A percentile compares a stretch with the other conserved stretches of the same genome.
phyloP scores from a whole-genome alignment of 176 grass and related monocot genomes.

The Aegilops bicornis region DNA sequence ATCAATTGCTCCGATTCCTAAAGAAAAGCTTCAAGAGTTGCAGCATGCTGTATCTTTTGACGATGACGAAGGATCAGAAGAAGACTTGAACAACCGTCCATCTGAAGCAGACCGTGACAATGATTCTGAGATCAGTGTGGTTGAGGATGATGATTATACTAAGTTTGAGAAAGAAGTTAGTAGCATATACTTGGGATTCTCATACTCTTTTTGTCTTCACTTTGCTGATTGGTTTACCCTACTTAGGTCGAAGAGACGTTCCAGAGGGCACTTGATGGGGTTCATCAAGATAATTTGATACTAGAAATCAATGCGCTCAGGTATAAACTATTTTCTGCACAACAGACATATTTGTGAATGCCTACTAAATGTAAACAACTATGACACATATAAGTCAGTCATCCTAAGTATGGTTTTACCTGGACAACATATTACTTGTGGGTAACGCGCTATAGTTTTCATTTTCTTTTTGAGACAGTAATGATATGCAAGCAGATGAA shows the following conservation, averaged over 20 bases:
- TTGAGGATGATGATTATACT: slow-evolving; percentile 64
- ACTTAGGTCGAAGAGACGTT: slow-evolving; percentile 96
- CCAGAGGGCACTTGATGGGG: slow-evolving; percentile 63
- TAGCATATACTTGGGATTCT: not conserved
- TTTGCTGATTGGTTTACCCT: slow-evolving; percentile 25
- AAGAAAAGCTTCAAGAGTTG: slow-evolving; percentile 68
- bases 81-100: slow-evolving; percentile 34
- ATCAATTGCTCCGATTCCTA: slow-evolving; percentile 84
- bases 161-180: slow-evolving; percentile 96
- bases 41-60: slow-evolving; percentile 33
- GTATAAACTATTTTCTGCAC: slow-evolving; percentile 45
- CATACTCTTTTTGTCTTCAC: not conserved
- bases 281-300: slow-evolving; percentile 80
- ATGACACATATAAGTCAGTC: not conserved
- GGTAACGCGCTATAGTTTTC: not conserved
- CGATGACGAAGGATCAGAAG: slow-evolving; percentile 46
- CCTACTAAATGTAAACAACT: not conserved
- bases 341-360: not conserved
- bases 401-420: not conserved
- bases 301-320: slow-evolving; percentile 93
- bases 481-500: not conserved
- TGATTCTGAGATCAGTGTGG: slow-evolving; percentile 32
- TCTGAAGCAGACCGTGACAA: slow-evolving; percentile 29
- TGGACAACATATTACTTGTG: not conserved
- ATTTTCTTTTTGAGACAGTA: not conserved